Conservation (phyloP, 805 yeast species). For the Candida silvatica region DNA sequence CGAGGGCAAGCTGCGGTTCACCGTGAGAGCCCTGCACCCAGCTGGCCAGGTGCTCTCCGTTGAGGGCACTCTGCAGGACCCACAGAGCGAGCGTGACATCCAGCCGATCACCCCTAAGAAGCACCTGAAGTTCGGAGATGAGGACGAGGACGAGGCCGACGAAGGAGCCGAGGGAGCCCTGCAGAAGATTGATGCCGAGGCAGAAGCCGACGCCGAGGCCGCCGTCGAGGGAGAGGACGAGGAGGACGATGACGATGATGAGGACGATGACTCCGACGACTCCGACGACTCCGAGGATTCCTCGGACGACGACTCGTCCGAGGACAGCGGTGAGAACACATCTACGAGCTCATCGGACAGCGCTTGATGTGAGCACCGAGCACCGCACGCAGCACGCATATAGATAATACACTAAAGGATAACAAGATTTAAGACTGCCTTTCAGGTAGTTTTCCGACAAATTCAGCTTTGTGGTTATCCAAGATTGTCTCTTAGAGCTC, state of each 20-base stretch:
- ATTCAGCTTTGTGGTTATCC: too few species aligned
- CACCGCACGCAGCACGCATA: too few species aligned
- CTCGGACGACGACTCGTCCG: background rate
- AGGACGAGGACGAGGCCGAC: background rate
- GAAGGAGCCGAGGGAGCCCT: slow-evolving; percentile 2
- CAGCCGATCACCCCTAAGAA: slow-evolving; percentile 39
- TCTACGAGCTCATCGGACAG: too few species aligned
- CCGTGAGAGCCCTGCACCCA: slow-evolving; percentile 61
- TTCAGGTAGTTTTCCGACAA: too few species aligned
- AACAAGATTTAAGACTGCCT: too few species aligned
- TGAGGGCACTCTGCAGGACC: slow-evolving; percentile 73
- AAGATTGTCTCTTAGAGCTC: too few species aligned
- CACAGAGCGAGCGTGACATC: slow-evolving; percentile 46
- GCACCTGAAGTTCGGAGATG: slow-evolving; percentile 2
- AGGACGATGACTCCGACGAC: slow-evolving; percentile 1
- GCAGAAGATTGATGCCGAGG: background rate
- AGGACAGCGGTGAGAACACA: too few species aligned
- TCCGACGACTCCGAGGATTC: slow-evolving; percentile 1
- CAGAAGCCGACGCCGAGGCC: background rate
- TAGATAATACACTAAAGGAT: too few species aligned
- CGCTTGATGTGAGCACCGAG: too few species aligned
- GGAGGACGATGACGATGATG: slow-evolving; percentile 1
- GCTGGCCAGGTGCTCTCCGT: slow-evolving; percentile 79
- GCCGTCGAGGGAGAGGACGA: slow-evolving; percentile 1
- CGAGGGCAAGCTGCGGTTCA: slow-evolving; percentile 77